Evolutionary conservation across 164 flowering plant genomes (phyloP).

Genomic region (Stephania japonica): DNA sequence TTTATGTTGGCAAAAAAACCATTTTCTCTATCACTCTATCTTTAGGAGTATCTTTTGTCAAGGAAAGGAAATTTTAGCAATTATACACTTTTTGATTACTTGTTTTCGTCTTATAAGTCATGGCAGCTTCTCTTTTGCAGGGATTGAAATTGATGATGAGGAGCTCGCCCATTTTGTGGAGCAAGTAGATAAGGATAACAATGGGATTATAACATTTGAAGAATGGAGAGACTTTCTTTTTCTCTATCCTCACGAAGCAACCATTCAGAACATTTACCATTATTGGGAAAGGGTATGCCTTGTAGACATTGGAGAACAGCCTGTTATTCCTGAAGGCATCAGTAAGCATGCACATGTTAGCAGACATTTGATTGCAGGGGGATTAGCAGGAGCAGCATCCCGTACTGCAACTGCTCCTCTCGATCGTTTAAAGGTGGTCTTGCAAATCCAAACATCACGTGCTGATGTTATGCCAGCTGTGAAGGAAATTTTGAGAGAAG

Average conservation of each 20-base stretch:
- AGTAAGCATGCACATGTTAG: conserved; percentile 75
- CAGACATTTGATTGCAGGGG: conserved; percentile 88
- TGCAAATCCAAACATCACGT: conserved; percentile 78
- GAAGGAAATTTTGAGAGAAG: conserved; percentile 65
- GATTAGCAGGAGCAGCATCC: conserved; percentile 91
- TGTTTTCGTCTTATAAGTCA: conserved; percentile 49
- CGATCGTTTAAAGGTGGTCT: conserved; percentile 78
- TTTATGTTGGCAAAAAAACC: neutral
- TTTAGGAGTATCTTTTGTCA: neutral
- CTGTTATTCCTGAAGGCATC: conserved; percentile 86
- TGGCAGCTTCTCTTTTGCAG: conserved; percentile 54
- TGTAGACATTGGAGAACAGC: conserved; percentile 95
- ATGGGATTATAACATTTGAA: conserved; percentile 94
- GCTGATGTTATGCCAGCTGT: conserved; percentile 59
- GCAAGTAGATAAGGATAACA: conserved; percentile 92
- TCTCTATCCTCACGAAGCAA: conserved; percentile 97
- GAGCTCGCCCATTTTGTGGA: conserved; percentile 94
- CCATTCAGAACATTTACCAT: conserved; percentile 85
- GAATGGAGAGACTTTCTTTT: conserved; percentile 98
- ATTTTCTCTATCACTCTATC: neutral
- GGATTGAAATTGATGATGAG: conserved; percentile 85
- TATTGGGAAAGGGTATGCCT: conserved; percentile 90
- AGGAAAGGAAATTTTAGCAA: neutral
- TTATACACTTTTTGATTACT: neutral
- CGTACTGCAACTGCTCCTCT: conserved; percentile 99